Base-by-base conservation (phyloP, 352 stramenopile species). In the Phytopythium boreale region DNA sequence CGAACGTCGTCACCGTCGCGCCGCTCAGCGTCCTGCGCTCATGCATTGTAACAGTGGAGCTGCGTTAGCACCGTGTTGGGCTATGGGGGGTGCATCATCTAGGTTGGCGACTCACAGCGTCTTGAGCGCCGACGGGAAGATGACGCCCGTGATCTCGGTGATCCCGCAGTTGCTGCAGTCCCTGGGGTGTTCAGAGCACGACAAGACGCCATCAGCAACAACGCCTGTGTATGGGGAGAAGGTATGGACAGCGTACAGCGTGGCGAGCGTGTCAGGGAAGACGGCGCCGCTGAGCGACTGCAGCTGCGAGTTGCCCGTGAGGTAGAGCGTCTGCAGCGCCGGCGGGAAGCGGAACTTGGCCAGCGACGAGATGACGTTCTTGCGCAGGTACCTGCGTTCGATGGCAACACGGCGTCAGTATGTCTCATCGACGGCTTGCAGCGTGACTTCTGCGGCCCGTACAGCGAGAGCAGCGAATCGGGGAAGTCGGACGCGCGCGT, bases 261-360 rank as follows among this genome's bases (percentile, higher is more conserved):
- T 70, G 53, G 70, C 53, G n/a, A 89, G 62, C 11, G 64, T 73
- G 51, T 79, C 67, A 0, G 80, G 77, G 22, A 89, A 66, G 17
- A 80, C 70, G 44, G 73, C 66, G 20, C 75, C 77, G 46, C 81
- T 47, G 49, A 89, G 60, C 24, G 70, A 75, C 10, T 70, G 68
- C 26, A 83, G 70, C 29, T 80, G 62, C 44, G 66, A 43, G 58
- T 89, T 89, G 11, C 75, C 74, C 47, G 72, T 79, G 14, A 85
- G 59, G 52, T 65, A 75, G 26, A 75, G 52, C 37, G 59, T 49
- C 51, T 69, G 64, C 17, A 77, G 47, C 12, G 46, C 39, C 15
- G 47, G 34, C 1, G 67, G 64, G 55, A 77, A 75, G 31, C 27
- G 31, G 44, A 70, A 75, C 5, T 59, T 36, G 53, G 53, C 34